Percentiles rank a stretch among this genome's conserved stretches.
Conservation (phyloP, 2,329 filamentous ascomycete species). For the Rhynchosporium agropyri region DNA sequence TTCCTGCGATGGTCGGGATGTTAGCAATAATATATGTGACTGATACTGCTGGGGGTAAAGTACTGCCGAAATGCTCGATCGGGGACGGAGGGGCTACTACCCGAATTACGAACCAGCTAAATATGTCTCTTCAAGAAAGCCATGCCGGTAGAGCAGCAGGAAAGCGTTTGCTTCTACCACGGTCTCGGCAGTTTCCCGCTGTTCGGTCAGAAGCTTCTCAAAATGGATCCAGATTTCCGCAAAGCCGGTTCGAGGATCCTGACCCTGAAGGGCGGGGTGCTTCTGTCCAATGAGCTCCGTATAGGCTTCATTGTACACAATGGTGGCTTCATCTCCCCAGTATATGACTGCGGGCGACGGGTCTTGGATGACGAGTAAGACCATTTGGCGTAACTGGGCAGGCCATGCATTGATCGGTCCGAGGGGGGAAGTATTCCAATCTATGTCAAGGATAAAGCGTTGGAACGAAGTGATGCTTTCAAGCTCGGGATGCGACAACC, state of each 20-base stretch:
- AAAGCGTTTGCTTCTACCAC: conserved; percentile 34
- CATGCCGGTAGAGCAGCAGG: conserved; percentile 41
- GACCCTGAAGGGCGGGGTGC: conserved; percentile 42
- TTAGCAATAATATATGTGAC: too few species aligned
- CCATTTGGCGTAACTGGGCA: conserved; percentile 45
- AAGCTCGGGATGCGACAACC: conserved; percentile 29
- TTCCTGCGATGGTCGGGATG: conserved; percentile 29
- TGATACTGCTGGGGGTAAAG: too few species aligned
- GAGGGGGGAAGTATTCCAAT: conserved; percentile 47
- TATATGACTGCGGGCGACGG: conserved; percentile 42
- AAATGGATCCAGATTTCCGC: conserved; percentile 44
- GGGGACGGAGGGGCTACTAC: too few species aligned
- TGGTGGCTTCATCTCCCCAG: conserved; percentile 42
- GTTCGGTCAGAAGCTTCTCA: conserved; percentile 37
- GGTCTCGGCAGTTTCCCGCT: conserved; percentile 37
- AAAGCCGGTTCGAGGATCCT: conserved; percentile 46
- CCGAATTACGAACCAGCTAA: conserved; percentile 36
- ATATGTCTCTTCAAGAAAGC: conserved; percentile 45
- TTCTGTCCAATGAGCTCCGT: conserved; percentile 40
- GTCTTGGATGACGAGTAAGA: conserved; percentile 44
- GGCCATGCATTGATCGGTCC: conserved; percentile 48
- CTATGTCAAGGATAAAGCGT: conserved; percentile 41
- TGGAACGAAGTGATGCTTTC: conserved; percentile 33
- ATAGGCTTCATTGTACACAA: conserved; percentile 45
- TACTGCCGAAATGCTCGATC: too few species aligned